Percentiles rank a stretch among this genome's conserved stretches.
These are phyloP conservation scores for Talaromyces stipitatus DNA, from an alignment of 495 filamentous ascomycete species.

Conservation along the genomic window DNA sequence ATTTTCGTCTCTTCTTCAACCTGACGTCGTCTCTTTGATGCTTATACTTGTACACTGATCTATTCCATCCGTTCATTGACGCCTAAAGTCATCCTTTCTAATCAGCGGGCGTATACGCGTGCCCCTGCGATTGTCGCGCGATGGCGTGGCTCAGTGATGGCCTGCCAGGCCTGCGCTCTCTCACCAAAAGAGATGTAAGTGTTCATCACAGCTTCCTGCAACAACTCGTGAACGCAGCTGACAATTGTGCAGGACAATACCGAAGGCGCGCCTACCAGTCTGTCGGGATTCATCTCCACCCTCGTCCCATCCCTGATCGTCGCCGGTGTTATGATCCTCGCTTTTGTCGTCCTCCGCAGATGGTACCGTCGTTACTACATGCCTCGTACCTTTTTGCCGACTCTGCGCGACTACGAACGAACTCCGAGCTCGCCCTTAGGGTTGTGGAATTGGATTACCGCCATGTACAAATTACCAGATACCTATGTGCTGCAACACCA, in stretches of 20 bases:
- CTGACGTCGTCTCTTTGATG: background rate
- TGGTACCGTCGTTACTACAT: conserved; percentile 73
- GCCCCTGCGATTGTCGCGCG: background rate
- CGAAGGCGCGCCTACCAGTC: background rate
- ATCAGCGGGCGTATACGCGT: too few species aligned
- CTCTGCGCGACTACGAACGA: conserved; percentile 58
- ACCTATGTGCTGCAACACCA: conserved; percentile 81
- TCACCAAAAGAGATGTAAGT: conserved; percentile 1
- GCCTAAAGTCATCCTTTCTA: background rate
- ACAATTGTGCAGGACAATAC: background rate
- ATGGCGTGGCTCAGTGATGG: conserved; percentile 3
- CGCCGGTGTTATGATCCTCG: conserved; percentile 52
- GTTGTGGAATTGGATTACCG: conserved; percentile 63
- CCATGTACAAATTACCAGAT: conserved; percentile 75
- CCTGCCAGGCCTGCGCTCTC: background rate
- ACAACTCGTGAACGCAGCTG: background rate
- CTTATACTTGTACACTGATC: background rate
- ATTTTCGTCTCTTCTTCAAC: background rate
- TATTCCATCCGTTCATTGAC: background rate
- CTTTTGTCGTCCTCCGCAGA: conserved; percentile 73
- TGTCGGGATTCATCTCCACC: conserved; percentile 57
- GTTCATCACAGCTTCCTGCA: background rate
- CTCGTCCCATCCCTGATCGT: conserved; percentile 61
- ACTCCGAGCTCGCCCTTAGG: conserved; percentile 61
- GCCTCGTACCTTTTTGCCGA: conserved; percentile 80